These are phyloP conservation scores for Fusarium xylarioides DNA, from an alignment of 2,329 filamentous ascomycete genomes.

Conservation along the genomic window DNA sequence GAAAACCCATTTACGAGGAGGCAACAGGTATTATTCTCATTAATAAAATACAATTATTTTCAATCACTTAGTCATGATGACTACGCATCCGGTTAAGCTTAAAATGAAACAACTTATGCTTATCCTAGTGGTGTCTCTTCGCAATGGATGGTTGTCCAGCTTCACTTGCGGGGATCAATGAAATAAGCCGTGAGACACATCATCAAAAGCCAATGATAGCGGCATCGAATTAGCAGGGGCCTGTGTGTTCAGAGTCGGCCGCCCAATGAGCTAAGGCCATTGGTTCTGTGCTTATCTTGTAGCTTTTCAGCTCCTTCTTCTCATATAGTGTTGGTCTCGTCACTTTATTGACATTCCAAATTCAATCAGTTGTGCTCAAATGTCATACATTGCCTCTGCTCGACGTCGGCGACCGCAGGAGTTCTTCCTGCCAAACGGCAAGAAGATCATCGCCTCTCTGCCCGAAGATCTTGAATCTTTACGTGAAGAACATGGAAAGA, in stretches of 20 bases:
- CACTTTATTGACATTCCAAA: not conserved
- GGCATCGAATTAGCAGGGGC: conserved; percentile 31
- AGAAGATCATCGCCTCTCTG: conserved; percentile 63
- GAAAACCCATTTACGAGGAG: not conserved
- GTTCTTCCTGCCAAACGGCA: conserved; percentile 64
- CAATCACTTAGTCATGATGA: conserved; percentile 7
- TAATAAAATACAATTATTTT: not conserved
- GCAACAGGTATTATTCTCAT: not conserved
- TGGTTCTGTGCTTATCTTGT: conserved; percentile 24
- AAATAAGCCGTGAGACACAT: conserved; percentile 36
- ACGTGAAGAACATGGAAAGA: conserved; percentile 52
- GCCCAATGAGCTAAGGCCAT: conserved; percentile 22
- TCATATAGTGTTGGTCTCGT: not conserved
- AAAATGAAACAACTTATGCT: conserved; percentile 9
- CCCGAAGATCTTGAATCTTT: conserved; percentile 64
- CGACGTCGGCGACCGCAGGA: conserved; percentile 56
- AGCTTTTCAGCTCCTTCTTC: conserved; percentile 19
- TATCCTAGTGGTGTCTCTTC: not conserved
- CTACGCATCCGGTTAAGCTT: not conserved
- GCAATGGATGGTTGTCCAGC: conserved; percentile 8
- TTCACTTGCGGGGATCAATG: conserved; percentile 11
- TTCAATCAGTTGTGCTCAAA: not conserved
- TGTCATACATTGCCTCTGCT: conserved; percentile 37
- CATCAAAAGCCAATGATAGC: conserved; percentile 37
- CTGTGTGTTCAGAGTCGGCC: conserved; percentile 18